Evolutionary conservation across 352 stramenopile genomes (phyloP), one percentile per base, ranked within the genome.

Genomic region (Saprolegnia diclina): DNA sequence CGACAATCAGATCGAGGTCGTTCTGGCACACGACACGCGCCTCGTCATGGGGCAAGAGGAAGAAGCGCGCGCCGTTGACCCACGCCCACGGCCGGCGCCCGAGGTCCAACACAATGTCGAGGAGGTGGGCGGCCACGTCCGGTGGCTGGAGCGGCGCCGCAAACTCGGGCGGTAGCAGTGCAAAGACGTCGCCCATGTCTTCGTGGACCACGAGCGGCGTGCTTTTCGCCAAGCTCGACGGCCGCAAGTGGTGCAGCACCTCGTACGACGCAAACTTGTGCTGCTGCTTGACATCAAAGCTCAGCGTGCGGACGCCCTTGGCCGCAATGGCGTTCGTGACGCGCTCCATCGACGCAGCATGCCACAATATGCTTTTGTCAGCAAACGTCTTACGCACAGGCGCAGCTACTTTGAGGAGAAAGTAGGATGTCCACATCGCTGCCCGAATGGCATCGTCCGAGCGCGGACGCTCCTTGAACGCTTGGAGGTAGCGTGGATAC

Each of bases 1-100:
- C 32, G 0, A 89, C 53, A 7, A 94, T 77, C 14, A 80, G 72
- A n/a, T 83, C 67, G 18, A 94, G 74, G 9, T 90, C 78, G 1
- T 81, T 71, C 14, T 72, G 72, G 0, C 74, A 69, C 0, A 92
- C 75, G 16, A 79, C 46, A 0, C 40, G 42, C 0, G 38, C 13
- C 7, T 79, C 32, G 38, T 79, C 65, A 16, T 72, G 70, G 37
- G 81, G 65, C 0, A 67, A 21, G 0, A 81, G 35, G 0, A 78
- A 75, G 44, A 82, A 63, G 4, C 72, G 61, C 22, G 65, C 74
- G 32, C 52, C 52, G n/a, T 68, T 73, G 0, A 66, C 64, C 64
- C 80, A 83, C 4, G 62, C 77, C 21, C 74, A 75, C 1, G 74
- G 75, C 44, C 74, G 44, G 0, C 76, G 71, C 0, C 79, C 74